Base-by-base conservation (phyloP, 352 stramenopile genomes). In the Phytopythium cucurbitacearum region DNA sequence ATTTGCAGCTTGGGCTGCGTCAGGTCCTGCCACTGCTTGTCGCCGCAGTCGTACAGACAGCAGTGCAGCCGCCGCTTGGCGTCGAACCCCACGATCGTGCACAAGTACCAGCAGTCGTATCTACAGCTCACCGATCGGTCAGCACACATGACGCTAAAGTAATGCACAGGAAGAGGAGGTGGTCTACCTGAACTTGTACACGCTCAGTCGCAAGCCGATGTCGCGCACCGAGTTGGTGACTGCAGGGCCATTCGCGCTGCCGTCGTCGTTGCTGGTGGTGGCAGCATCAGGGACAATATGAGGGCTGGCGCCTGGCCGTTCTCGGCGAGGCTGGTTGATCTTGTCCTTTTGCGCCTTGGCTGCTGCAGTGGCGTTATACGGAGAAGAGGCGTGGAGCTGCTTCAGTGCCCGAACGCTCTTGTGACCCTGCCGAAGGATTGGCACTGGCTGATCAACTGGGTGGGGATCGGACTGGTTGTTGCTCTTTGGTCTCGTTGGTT, bases 91-190 rank as follows among this genome's bases (percentile, higher is more conserved):
- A 92, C 77, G 40, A 92, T 60, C 1, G 68, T 87, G 67, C 82
- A 92, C 46, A 67, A 76, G 52, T 92, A 92, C 82, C 77, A 92
- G 59, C 75, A 92, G 55, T 92, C 79, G 46, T 90, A 91, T 58
- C 73, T 81, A 43, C 35, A 40, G 36, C 33, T 1, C 42, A 53
- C 38, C 6, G 5, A 48, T 11, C 15, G 21, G n/a, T 15, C 12
- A 52, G 13, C 41, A 38, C 42, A 39, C 6, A 28, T 28, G 21
- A 28, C 21, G 21, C 21, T 28, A 28, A 28, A 28, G 21, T 13
- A 35, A 35, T 1, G 35, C 13, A 1, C 12, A 7, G 10, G n/a
- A 40, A 3, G 16, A 28, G 6, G 21, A 28, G 21, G 21, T 28
- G 21, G 21, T 28, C 21, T 28, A 79, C 53, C 80, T 54, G 55